phyloP scores from a whole-genome alignment of 208 protist genomes.

The Wallacemonas sp. region DNA sequence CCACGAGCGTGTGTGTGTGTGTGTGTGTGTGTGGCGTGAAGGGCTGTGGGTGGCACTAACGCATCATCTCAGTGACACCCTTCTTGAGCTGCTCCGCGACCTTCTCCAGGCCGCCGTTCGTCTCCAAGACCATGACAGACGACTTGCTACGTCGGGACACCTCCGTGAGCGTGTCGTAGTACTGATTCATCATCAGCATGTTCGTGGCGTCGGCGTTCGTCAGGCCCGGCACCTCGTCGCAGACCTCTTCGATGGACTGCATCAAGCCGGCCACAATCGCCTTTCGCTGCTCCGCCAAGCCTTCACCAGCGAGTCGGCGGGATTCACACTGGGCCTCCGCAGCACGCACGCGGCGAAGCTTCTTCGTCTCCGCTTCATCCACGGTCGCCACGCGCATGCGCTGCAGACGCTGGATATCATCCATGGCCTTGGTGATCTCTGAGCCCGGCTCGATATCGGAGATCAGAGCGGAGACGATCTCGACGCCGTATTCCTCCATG shows the following conservation, averaged over 20 bases:
- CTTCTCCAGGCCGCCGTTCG: slow-evolving; percentile 52
- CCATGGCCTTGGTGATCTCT: slow-evolving; percentile 66
- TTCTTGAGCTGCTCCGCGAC: slow-evolving; percentile 44
- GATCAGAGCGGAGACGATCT: slow-evolving; percentile 71
- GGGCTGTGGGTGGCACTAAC: no score
- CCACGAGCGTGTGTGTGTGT: no score
- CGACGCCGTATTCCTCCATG: slow-evolving; percentile 67
- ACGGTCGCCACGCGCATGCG: slow-evolving; percentile 70
- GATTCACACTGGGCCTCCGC: slow-evolving; percentile 69
- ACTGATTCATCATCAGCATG: slow-evolving; percentile 80
- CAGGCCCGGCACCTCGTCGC: slow-evolving; percentile 40
- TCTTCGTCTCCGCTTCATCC: slow-evolving; percentile 76
- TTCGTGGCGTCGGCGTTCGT: slow-evolving; percentile 54
- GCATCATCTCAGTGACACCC: slow-evolving; percentile 43
- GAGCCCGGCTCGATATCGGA: slow-evolving; percentile 66
- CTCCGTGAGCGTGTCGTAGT: slow-evolving; percentile 74
- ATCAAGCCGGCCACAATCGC: slow-evolving; percentile 63
- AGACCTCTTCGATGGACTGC: slow-evolving; percentile 45
- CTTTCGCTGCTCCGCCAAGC: slow-evolving; percentile 68
- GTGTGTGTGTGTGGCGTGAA: no score
- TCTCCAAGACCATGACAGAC: slow-evolving; percentile 56
- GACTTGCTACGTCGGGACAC: slow-evolving; percentile 37
- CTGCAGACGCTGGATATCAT: slow-evolving; percentile 71
- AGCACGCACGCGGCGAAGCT: slow-evolving; percentile 61
- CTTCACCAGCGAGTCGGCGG: slow-evolving; percentile 55